Conservation (phyloP, 371 early-diverging fungal genomes). For the Mycotypha africana region DNA sequence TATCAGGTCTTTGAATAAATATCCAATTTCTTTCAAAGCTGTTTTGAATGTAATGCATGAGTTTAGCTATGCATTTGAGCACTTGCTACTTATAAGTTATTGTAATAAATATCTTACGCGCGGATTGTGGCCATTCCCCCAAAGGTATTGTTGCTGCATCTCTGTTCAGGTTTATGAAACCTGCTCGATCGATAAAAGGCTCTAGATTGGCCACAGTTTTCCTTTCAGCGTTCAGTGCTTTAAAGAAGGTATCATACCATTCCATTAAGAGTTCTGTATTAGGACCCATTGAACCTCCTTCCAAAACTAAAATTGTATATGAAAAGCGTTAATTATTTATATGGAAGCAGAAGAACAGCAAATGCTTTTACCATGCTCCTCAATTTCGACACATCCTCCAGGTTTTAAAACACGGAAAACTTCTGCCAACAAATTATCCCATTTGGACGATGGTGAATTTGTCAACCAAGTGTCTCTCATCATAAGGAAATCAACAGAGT, state of each 20-base stretch:
- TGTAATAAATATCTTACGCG: too few relatives aligned
- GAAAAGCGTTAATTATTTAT: too few relatives aligned
- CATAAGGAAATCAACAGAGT: conserved; percentile 24
- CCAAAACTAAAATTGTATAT: not conserved
- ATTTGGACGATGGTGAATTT: conserved; percentile 19
- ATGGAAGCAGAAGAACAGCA: not conserved
- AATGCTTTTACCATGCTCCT: conserved; percentile 8
- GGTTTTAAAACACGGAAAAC: conserved; percentile 29
- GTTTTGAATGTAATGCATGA: too few relatives aligned
- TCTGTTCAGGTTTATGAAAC: conserved; percentile 4
- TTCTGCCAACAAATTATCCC: conserved; percentile 19
- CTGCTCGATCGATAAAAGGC: not conserved
- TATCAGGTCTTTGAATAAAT: conserved; percentile 13
- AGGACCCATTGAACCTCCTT: conserved; percentile 1
- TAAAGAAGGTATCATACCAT: conserved; percentile 4
- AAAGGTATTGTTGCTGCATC: conserved; percentile 4
- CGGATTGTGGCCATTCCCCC: conserved; percentile 15
- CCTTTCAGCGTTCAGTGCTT: not conserved
- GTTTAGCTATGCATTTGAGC: too few relatives aligned
- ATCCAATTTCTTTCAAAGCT: conserved; percentile 18
- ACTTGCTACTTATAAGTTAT: too few relatives aligned
- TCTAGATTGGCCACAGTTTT: not conserved
- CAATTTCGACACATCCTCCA: conserved; percentile 13
- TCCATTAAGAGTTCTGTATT: not conserved
- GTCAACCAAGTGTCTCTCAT: conserved; percentile 28